phyloP scores from a whole-genome alignment of 805 yeast species.

The Suhomyces sp. region DNA sequence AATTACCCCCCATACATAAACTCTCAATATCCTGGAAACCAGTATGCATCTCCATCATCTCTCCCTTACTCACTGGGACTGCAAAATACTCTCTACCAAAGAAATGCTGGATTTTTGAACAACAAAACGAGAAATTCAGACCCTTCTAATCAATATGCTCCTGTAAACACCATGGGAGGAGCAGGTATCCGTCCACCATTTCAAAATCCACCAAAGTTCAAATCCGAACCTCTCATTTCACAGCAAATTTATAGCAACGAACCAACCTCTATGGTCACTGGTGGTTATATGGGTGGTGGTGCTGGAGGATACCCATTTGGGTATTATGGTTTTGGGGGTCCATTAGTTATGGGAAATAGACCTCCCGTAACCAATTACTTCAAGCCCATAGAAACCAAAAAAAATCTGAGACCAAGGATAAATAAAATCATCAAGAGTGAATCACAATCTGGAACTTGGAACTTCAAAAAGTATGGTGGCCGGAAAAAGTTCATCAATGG shows the following conservation, averaged over 20 bases:
- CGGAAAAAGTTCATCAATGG: conserved; percentile 1
- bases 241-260: not conserved
- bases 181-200: conserved; percentile 1
- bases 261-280: not conserved
- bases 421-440: conserved; percentile 26
- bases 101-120: not conserved
- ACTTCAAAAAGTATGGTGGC: too few species aligned
- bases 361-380: conserved; percentile 15
- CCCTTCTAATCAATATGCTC: too few species aligned
- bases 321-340: not conserved
- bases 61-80: not conserved
- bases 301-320: not conserved
- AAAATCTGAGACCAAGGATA: conserved; percentile 37
- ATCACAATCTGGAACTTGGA: not conserved
- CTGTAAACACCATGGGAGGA: conserved; percentile 2
- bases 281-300: not conserved
- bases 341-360: not conserved
- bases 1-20: not conserved
- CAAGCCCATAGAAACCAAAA: conserved; percentile 38
- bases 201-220: conserved; percentile 2
- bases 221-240: conserved; percentile 11
- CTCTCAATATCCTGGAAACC: not conserved
- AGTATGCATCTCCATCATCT: not conserved
- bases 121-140: too few species aligned
- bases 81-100: not conserved